These are phyloP conservation scores for Dimocarpus longan DNA, from an alignment of 345 rosid species.

Conservation along the genomic window DNA sequence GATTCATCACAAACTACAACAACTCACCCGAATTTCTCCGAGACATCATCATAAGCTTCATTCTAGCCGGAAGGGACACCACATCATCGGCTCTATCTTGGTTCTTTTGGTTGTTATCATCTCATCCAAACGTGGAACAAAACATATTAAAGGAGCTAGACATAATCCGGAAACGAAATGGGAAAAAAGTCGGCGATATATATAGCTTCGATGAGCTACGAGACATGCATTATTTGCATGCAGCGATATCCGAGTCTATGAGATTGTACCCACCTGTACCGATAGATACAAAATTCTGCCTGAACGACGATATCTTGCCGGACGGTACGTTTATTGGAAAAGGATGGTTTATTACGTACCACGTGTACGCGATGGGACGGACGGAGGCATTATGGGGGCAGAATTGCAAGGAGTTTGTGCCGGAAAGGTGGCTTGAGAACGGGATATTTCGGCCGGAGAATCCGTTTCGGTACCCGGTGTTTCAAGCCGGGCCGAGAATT, in stretches of 20 bases:
- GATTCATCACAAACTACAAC: constrained; percentile 21
- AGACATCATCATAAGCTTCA: constrained; percentile 47
- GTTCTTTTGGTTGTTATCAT: constrained; percentile 44
- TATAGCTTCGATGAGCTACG: constrained; percentile 27
- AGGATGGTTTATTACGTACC: constrained; percentile 33
- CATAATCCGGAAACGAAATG: constrained; percentile 1
- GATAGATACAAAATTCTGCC: constrained; percentile 35
- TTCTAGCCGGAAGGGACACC: constrained; percentile 52
- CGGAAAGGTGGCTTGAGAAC: constrained; percentile 48
- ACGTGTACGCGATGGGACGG: constrained; percentile 45
- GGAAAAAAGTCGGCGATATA: constrained; percentile 8
- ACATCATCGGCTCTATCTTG: constrained; percentile 49
- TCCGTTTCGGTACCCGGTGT: constrained; percentile 40
- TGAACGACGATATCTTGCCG: constrained; percentile 32
- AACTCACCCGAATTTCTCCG: constrained; percentile 24
- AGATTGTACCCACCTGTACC: constrained; percentile 58
- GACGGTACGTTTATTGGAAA: constrained; percentile 38
- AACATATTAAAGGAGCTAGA: constrained; percentile 35
- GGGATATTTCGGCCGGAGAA: constrained; percentile 35
- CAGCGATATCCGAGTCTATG: constrained; percentile 48
- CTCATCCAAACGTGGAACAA: constrained; percentile 27
- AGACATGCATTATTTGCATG: constrained; percentile 48
- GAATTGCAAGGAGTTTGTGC: constrained; percentile 39
- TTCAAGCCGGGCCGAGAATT: constrained; percentile 49
- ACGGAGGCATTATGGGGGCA: constrained; percentile 44